Evolutionary conservation across 768 basidiomycete species (phyloP), one percentile per base, ranked within the genome.

Genomic region (Lactarius psammicola): DNA sequence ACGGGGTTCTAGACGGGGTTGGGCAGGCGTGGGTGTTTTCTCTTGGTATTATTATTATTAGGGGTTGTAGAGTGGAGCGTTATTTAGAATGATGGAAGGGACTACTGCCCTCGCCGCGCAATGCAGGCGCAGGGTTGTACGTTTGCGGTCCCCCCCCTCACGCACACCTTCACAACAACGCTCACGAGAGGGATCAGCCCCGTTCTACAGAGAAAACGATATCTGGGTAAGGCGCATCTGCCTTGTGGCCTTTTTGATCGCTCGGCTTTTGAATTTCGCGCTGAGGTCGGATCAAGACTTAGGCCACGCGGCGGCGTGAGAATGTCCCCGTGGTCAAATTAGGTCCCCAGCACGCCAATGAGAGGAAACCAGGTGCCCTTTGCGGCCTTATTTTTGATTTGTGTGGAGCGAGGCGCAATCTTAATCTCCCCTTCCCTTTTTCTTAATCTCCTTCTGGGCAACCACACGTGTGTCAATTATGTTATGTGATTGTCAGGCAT

Each of bases 381-480:
- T 42, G 23, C 0, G 40, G 40, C 40, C 40, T 40, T 18, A 6
- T 6, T 56, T 57, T 57, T 36, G 63, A 63, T 33, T 33, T 26
- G 13, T 26, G 49, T 51, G 56, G 31, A 42, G 49, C 51, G 49
- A 54, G 63, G 57, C 63, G 63, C 15, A 59, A 64, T 64, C 57
- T 33, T 15, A 30, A 63, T 58, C 63, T 15, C 3, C 42, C 30
- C 4, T 42, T 53, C n/a, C 40, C 38, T 40, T 17, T n/a, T 42
- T 15, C 40, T 42, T n/a, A 44, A 4, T 20, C 42, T 20, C 42
- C 46, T 49, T 49, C 46, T 49, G 46, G 46, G 5, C 11, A 11
- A 4, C 6, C 49, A 13, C 46, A 49, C 49, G 49, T 51, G 49
- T 62, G 28, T 53, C 60, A 54, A 62, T 26, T 30, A 28, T 40